phyloP scores from a whole-genome alignment of 1,284 basidiomycete species.

The Amylostereum areolatum region DNA sequence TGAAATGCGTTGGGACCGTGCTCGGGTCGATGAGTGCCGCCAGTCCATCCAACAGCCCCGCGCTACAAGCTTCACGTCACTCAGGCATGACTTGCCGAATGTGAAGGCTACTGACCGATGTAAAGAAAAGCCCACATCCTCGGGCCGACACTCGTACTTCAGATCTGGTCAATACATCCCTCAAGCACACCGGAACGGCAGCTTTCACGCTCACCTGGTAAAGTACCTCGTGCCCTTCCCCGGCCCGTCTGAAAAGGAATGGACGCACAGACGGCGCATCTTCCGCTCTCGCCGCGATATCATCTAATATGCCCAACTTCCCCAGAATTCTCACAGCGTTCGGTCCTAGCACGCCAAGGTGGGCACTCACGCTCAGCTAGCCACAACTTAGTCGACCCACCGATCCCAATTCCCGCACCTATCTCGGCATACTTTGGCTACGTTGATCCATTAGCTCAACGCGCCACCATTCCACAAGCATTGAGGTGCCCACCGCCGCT shows the following conservation, averaged over 20 bases:
- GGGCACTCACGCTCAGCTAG: background rate
- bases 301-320: constrained; percentile 36
- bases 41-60: constrained; percentile 44
- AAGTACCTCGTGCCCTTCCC: constrained; percentile 35
- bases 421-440: constrained; percentile 43
- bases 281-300: constrained; percentile 31
- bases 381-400: constrained; percentile 21
- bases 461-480: background rate
- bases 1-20: constrained; percentile 6
- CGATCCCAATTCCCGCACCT: constrained; percentile 48
- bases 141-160: constrained; percentile 29
- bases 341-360: constrained; percentile 29
- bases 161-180: background rate
- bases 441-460: background rate
- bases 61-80: constrained; percentile 22
- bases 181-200: background rate
- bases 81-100: background rate
- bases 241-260: constrained; percentile 36
- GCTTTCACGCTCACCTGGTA: constrained; percentile 32
- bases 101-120: constrained; percentile 24
- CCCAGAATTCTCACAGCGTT: constrained; percentile 44
- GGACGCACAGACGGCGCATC: constrained; percentile 25
- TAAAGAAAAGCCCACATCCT: constrained; percentile 26
- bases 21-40: constrained; percentile 35
- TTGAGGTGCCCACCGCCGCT: constrained; percentile 10